Conservation (phyloP, 805 yeast genomes). For the Lachancea lanzarotensis region DNA sequence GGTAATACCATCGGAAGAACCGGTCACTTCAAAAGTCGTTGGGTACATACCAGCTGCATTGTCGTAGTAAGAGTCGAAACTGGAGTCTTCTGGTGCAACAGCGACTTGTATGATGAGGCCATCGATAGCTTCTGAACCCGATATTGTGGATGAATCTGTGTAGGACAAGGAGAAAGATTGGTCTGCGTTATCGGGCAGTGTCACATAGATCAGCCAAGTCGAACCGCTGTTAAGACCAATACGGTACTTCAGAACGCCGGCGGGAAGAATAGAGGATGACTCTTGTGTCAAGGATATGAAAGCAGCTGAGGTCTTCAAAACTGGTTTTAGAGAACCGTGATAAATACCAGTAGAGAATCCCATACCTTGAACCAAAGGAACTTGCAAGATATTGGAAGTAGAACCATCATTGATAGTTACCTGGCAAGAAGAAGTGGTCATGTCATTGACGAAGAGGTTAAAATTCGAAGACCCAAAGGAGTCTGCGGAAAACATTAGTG, state of each 20-base stretch:
- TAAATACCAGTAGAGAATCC: slow-evolving; percentile 49
- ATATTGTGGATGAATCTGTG: slow-evolving; percentile 31
- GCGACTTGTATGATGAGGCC: slow-evolving; percentile 47
- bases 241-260: slow-evolving; percentile 44
- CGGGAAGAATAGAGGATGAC: slow-evolving; percentile 31
- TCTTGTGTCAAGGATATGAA: slow-evolving; percentile 34
- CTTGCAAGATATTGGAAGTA: slow-evolving; percentile 35
- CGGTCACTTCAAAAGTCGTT: slow-evolving; percentile 42
- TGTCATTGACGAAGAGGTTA: slow-evolving; percentile 38
- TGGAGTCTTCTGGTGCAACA: slow-evolving; percentile 35
- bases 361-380: slow-evolving; percentile 56
- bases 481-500: slow-evolving; percentile 50
- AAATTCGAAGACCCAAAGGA: slow-evolving; percentile 37
- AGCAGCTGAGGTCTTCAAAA: slow-evolving; percentile 42
- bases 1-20: slow-evolving; percentile 39
- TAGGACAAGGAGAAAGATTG: slow-evolving; percentile 31
- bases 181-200: slow-evolving; percentile 31
- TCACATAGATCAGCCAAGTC: slow-evolving; percentile 48
- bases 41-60: slow-evolving; percentile 64
- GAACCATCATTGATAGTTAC: slow-evolving; percentile 32
- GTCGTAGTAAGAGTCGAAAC: slow-evolving; percentile 45
- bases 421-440: slow-evolving; percentile 46
- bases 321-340: slow-evolving; percentile 42
- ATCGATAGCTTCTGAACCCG: slow-evolving; percentile 34
- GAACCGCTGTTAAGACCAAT: slow-evolving; percentile 42